Evolutionary conservation across 2,329 filamentous ascomycete species (phyloP).

Genomic region (Fusarium praegraminearum): DNA sequence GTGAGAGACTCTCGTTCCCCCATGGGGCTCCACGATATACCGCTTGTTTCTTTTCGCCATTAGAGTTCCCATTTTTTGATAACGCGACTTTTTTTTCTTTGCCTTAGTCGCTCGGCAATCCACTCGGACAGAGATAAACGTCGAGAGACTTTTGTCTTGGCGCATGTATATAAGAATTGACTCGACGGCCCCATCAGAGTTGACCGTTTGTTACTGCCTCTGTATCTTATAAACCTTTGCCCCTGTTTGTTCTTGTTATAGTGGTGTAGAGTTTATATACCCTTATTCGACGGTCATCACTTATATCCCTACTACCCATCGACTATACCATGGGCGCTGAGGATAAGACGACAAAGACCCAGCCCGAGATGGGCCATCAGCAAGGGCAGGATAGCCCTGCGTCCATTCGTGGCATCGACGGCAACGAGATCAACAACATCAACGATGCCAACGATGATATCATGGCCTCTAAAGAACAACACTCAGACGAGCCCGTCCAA

Average conservation of each 20-base stretch:
- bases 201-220: slow-evolving; percentile 7
- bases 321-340: slow-evolving; percentile 17
- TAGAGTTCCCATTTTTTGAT: slow-evolving; percentile 11
- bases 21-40: slow-evolving; percentile 40
- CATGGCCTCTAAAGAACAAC: slow-evolving; percentile 24
- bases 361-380: slow-evolving; percentile 26
- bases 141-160: slow-evolving; percentile 28
- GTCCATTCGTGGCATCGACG: slow-evolving; percentile 25
- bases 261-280: neutral
- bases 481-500: slow-evolving; percentile 28
- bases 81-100: slow-evolving; percentile 11
- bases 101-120: slow-evolving; percentile 3
- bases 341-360: slow-evolving; percentile 28
- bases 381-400: slow-evolving; percentile 14
- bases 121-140: slow-evolving; percentile 20
- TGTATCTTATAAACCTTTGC: neutral
- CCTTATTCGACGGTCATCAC: neutral
- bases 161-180: slow-evolving; percentile 31
- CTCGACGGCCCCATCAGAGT: neutral
- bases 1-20: slow-evolving; percentile 34
- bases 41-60: slow-evolving; percentile 4
- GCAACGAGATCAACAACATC: slow-evolving; percentile 30
- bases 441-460: slow-evolving; percentile 28
- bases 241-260: neutral
- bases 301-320: neutral